Conservation (phyloP, 345 rosid species). For the Sonneratia alba region DNA sequence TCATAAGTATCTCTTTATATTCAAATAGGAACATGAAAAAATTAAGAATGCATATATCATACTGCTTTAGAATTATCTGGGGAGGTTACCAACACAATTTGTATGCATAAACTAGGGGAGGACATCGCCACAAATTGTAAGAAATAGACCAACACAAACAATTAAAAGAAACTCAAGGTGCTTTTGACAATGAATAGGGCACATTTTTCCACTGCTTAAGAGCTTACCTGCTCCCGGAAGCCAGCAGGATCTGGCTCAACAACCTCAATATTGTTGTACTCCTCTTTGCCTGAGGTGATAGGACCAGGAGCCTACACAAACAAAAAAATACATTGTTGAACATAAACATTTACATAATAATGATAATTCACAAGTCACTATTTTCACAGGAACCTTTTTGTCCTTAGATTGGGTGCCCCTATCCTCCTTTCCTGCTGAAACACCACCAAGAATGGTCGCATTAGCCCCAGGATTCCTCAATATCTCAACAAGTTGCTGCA, state of each 20-base stretch:
- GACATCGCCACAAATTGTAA: background rate
- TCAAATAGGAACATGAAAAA: background rate
- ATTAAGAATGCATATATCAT: background rate
- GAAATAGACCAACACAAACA: background rate
- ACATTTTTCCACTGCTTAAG: constrained; percentile 4
- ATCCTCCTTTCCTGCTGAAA: constrained; percentile 52
- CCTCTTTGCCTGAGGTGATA: constrained; percentile 41
- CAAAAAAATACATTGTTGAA: constrained; percentile 6
- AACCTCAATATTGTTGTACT: constrained; percentile 33
- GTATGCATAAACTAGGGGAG: background rate
- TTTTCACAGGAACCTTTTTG: constrained; percentile 44
- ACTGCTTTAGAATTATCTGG: background rate
- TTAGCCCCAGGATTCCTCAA: constrained; percentile 58
- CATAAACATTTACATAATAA: constrained; percentile 11
- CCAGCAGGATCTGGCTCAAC: constrained; percentile 73
- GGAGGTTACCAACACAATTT: background rate
- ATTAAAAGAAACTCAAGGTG: background rate
- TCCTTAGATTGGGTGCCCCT: constrained; percentile 56
- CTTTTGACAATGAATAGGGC: background rate
- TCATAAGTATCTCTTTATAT: background rate
- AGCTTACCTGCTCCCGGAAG: constrained; percentile 65
- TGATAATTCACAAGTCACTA: constrained; percentile 4
- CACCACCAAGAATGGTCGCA: constrained; percentile 28
- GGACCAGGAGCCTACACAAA: constrained; percentile 39
- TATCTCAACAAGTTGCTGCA: constrained; percentile 77